Percentiles rank a stretch among this genome's conserved stretches.
These are phyloP conservation scores for Pseudocercospora pini-densiflorae DNA, from an alignment of 2,329 filamentous ascomycete species.

Conservation along the genomic window DNA sequence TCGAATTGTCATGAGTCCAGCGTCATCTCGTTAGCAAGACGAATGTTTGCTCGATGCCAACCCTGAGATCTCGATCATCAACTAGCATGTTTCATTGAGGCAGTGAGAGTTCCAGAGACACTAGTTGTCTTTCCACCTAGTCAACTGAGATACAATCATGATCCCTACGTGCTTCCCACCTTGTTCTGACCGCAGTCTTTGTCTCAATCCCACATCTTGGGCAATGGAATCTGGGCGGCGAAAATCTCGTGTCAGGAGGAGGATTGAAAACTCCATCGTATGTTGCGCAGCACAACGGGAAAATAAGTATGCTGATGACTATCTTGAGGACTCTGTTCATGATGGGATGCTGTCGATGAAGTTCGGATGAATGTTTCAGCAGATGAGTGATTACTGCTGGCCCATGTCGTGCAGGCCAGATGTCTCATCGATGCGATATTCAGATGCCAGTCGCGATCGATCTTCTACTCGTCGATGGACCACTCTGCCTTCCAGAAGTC, in stretches of 20 bases:
- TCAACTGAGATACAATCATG: conserved; percentile 8
- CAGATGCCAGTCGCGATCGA: neutral
- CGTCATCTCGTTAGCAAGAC: neutral
- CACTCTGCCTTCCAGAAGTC: conserved; percentile 46
- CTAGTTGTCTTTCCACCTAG: neutral
- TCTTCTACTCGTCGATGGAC: conserved; percentile 30
- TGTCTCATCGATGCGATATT: neutral
- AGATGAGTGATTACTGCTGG: neutral
- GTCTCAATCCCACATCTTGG: neutral
- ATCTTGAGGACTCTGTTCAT: neutral
- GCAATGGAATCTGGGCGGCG: neutral
- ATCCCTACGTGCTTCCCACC: neutral
- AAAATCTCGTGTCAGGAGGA: too few species aligned
- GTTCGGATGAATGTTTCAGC: neutral
- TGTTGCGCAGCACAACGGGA: neutral
- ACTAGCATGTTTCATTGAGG: neutral
- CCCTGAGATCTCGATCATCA: neutral
- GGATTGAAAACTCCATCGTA: too few species aligned
- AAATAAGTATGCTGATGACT: neutral
- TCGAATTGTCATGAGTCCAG: neutral
- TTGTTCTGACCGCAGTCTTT: neutral
- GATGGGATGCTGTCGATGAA: neutral
- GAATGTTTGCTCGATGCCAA: neutral
- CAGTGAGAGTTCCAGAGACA: neutral
- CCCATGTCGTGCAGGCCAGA: neutral